These are phyloP conservation scores for Salix arbutifolia DNA, from an alignment of 345 rosid species.

Conservation along the genomic window DNA sequence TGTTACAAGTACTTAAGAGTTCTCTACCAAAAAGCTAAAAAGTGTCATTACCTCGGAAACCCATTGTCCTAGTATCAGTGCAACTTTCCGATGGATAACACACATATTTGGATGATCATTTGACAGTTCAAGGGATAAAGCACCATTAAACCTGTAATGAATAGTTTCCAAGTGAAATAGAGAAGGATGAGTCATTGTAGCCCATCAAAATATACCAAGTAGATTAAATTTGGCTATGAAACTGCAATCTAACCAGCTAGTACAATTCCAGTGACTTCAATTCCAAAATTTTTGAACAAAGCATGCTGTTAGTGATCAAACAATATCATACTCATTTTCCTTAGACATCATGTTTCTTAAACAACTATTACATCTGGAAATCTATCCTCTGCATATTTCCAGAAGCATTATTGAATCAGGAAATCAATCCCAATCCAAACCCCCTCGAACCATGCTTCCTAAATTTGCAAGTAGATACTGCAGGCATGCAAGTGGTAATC, in stretches of 20 bases:
- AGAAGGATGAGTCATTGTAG: neutral
- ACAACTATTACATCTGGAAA: too few species aligned
- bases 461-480: neutral
- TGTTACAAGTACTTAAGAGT: neutral
- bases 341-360: too few species aligned
- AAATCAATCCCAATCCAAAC: too few species aligned
- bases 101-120: constrained; percentile 87
- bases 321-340: too few species aligned
- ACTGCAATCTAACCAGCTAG: neutral
- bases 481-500: neutral
- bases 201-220: neutral
- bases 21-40: constrained; percentile 6
- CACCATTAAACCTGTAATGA: constrained; percentile 82
- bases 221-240: neutral
- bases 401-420: too few species aligned
- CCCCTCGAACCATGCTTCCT: too few species aligned
- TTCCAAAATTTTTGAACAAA: too few species aligned
- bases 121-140: constrained; percentile 82
- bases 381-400: too few species aligned
- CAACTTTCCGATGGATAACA: constrained; percentile 91
- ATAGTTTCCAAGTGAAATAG: neutral
- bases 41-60: constrained; percentile 77
- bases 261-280: neutral
- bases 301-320: too few species aligned
- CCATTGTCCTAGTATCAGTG: constrained; percentile 94